A percentile compares a stretch with the other conserved stretches of the same genome.
These are phyloP conservation scores for Nymphaea thermarum DNA, from an alignment of 164 flowering plant species.

Conservation along the genomic window DNA sequence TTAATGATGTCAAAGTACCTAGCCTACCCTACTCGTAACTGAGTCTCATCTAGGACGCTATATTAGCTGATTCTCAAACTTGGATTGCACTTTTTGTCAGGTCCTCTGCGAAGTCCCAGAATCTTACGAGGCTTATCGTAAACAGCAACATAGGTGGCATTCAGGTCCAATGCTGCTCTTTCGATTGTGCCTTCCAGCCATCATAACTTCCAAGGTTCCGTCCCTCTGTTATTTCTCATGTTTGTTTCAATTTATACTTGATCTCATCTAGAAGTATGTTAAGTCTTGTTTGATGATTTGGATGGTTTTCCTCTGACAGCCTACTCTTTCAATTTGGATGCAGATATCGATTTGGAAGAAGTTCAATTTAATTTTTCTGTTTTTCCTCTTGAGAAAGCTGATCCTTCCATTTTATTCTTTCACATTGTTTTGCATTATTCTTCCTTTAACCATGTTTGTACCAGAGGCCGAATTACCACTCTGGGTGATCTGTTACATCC, in stretches of 20 bases:
- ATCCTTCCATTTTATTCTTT: slow-evolving; percentile 92
- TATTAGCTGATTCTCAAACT: not conserved
- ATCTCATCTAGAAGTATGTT: not conserved
- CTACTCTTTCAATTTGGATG: slow-evolving; percentile 9
- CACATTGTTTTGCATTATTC: slow-evolving; percentile 89
- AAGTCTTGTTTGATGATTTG: not conserved
- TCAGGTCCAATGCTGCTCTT: slow-evolving; percentile 98
- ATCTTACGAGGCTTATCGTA: slow-evolving; percentile 90
- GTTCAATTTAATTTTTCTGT: slow-evolving; percentile 71
- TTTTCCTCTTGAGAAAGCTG: slow-evolving; percentile 81
- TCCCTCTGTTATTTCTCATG: not conserved
- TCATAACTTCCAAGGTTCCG: slow-evolving; percentile 68
- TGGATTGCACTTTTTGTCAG: slow-evolving; percentile 19
- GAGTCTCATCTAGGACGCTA: not conserved
- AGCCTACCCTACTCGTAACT: not conserved
- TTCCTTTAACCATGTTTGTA: slow-evolving; percentile 92
- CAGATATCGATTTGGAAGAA: slow-evolving; percentile 95
- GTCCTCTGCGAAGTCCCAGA: slow-evolving; percentile 90
- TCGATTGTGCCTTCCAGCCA: slow-evolving; percentile 72
- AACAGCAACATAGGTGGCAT: slow-evolving; percentile 98
- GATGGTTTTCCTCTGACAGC: too few relatives aligned
- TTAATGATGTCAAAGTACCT: slow-evolving; percentile 89
- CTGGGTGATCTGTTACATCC: slow-evolving; percentile 93
- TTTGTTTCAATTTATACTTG: not conserved
- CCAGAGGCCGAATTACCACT: slow-evolving; percentile 92